Evolutionary conservation across 345 rosid genomes (phyloP).

Genomic region (Boechera retrofracta): DNA sequence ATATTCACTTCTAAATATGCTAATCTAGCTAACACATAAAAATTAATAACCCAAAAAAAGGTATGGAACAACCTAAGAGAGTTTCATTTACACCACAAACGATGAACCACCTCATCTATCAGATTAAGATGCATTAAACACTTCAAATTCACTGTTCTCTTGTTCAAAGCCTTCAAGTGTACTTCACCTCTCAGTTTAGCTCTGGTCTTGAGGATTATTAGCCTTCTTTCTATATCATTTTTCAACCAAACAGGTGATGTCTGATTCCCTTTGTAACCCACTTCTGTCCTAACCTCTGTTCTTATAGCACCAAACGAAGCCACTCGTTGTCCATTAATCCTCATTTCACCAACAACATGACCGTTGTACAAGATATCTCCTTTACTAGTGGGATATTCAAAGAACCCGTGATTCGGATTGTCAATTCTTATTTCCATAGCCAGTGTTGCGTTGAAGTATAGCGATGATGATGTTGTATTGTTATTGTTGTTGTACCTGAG

Average conservation of each 20-base stretch:
- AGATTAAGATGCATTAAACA: slow-evolving; percentile 43
- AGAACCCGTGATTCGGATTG: slow-evolving; percentile 39
- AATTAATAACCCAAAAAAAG: neutral
- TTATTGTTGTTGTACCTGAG: slow-evolving; percentile 30
- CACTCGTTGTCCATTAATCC: slow-evolving; percentile 39
- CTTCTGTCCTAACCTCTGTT: slow-evolving; percentile 27
- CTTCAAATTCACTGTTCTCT: slow-evolving; percentile 33
- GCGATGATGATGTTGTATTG: slow-evolving; percentile 30
- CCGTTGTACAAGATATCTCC: slow-evolving; percentile 41
- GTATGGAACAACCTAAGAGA: neutral
- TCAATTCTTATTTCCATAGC: slow-evolving; percentile 31
- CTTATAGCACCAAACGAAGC: slow-evolving; percentile 23
- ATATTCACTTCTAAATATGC: neutral
- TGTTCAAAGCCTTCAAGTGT: slow-evolving; percentile 35
- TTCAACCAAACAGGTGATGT: slow-evolving; percentile 35
- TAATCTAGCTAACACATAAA: neutral
- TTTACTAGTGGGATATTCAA: slow-evolving; percentile 36
- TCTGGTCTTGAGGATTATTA: slow-evolving; percentile 27
- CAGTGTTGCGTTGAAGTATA: slow-evolving; percentile 43
- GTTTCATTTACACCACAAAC: slow-evolving; percentile 37
- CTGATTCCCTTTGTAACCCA: slow-evolving; percentile 33
- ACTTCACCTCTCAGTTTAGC: slow-evolving; percentile 44
- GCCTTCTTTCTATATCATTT: slow-evolving; percentile 40
- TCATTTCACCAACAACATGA: slow-evolving; percentile 39
- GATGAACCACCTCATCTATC: slow-evolving; percentile 19